phyloP scores from a whole-genome alignment of 1,139 yeast species.

The Geotrichum klebahnii region DNA sequence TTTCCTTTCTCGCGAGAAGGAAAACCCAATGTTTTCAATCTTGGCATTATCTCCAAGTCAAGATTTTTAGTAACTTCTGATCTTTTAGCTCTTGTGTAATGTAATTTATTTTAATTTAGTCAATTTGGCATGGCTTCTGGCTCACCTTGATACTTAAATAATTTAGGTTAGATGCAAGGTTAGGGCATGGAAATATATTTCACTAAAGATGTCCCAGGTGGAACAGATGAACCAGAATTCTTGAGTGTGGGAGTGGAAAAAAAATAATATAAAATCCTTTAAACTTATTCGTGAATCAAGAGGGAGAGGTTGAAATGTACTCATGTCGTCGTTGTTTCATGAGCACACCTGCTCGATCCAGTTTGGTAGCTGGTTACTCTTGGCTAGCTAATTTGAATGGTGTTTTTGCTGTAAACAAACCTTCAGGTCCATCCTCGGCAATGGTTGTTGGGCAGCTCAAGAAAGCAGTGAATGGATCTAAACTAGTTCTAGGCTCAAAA shows the following conservation, averaged over 20 bases:
- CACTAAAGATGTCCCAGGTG: too few relatives aligned
- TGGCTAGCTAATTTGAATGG: constrained; percentile 43
- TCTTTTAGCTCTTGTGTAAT: too few relatives aligned
- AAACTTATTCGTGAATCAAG: too few relatives aligned
- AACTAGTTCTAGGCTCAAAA: constrained; percentile 46
- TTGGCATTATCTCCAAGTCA: constrained; percentile 36
- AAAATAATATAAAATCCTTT: too few relatives aligned
- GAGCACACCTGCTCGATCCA: neutral
- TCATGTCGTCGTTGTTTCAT: neutral
- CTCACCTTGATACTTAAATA: too few relatives aligned
- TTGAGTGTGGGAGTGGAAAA: too few relatives aligned
- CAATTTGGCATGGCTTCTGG: too few relatives aligned
- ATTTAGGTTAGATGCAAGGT: neutral
- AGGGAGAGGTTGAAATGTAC: neutral
- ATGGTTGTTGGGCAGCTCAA: constrained; percentile 65
- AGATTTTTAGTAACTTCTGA: neutral
- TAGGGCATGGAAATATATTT: neutral
- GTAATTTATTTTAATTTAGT: too few relatives aligned
- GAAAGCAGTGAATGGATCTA: constrained; percentile 55
- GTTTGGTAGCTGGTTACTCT: neutral
- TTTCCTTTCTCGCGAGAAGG: constrained; percentile 51
- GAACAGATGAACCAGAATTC: too few relatives aligned
- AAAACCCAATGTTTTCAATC: constrained; percentile 35
- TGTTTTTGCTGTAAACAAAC: constrained; percentile 85
- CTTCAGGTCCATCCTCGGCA: constrained; percentile 78